Evolutionary conservation across 2,329 filamentous ascomycete species (phyloP), one percentile per base, ranked within the genome.

Genomic region (Eutypella sp.): DNA sequence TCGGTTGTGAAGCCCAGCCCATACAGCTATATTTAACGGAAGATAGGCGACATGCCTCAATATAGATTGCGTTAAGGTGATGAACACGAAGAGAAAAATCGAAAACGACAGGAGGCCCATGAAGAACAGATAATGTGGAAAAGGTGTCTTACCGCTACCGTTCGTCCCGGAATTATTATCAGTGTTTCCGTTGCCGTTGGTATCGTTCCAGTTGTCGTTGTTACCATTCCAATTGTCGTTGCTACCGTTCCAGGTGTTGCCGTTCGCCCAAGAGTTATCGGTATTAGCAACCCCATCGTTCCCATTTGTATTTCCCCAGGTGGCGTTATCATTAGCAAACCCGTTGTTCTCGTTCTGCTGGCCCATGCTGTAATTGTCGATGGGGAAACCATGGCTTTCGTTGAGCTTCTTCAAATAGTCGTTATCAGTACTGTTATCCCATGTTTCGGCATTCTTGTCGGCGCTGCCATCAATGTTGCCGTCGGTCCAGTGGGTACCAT

Each of bases 401-500:
- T 11, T 37, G 18, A 19, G 22, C 16, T 34, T 20, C 25, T 18
- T 51, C 18, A 42, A 24, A 16, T 47, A 40, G 29, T 49, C 49
- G 41, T 36, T 47, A 16, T 18, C 39, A 40, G 22, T 36, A 15
- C 16, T 40, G 34, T 47, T 44, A 36, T 25, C 19, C 9, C 25
- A 11, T 18, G 18, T 22, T 13, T 29, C 39, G 42, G n/a, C 23
- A 16, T 22, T 18, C 23, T 31, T 41, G 9, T 46, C 48, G 5
- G 52, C 45, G 39, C 52, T 57, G 3, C 19, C n/a, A 20, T 52
- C 47, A 38, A 52, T 53, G 41, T 41, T 52, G 29, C 45, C 36
- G 10, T 20, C 19, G 22, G 46, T 53, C 7, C 41, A 47, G 16
- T n/a, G n/a, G n/a, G n/a, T n/a, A n/a, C n/a, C n/a, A n/a, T n/a